Percentiles rank a stretch among this genome's conserved stretches.
phyloP scores from a whole-genome alignment of 208 protist species.

The Novymonas esmeraldas region DNA sequence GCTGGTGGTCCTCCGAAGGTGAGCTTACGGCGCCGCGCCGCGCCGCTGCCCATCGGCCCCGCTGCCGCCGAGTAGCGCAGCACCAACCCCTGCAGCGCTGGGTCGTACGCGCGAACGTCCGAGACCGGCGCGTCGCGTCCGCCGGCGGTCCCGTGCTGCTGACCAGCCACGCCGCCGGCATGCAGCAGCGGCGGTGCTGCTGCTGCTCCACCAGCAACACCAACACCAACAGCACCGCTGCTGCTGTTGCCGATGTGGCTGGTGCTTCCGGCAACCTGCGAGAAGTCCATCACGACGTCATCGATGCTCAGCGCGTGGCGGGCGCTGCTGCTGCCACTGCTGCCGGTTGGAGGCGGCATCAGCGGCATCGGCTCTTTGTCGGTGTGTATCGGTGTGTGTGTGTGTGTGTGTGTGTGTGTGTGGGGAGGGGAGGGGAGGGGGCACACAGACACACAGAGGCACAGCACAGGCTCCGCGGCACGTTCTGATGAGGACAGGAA shows the following conservation, averaged over 20 bases:
- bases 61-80: slow-evolving; percentile 12
- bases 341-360: background rate
- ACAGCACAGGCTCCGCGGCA: no score
- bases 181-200: slow-evolving; percentile 16
- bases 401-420: slow-evolving; percentile 22
- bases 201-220: slow-evolving; percentile 24
- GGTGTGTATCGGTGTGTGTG: no score
- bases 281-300: slow-evolving; percentile 81
- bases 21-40: no score
- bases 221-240: no score
- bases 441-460: no score
- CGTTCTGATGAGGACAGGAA: no score
- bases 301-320: slow-evolving; percentile 56
- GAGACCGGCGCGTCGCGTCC: slow-evolving; percentile 11
- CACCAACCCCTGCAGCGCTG: slow-evolving; percentile 22
- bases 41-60: no score
- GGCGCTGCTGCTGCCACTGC: no score
- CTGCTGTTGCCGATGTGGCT: slow-evolving; percentile 3
- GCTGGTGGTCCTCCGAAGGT: no score
- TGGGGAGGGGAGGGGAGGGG: no score
- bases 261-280: slow-evolving; percentile 18
- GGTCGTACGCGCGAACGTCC: slow-evolving; percentile 36
- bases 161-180: background rate
- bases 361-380: background rate
- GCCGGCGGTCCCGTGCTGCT: background rate